phyloP scores from a whole-genome alignment of 441 rosid species.

The Lepidium campestre region DNA sequence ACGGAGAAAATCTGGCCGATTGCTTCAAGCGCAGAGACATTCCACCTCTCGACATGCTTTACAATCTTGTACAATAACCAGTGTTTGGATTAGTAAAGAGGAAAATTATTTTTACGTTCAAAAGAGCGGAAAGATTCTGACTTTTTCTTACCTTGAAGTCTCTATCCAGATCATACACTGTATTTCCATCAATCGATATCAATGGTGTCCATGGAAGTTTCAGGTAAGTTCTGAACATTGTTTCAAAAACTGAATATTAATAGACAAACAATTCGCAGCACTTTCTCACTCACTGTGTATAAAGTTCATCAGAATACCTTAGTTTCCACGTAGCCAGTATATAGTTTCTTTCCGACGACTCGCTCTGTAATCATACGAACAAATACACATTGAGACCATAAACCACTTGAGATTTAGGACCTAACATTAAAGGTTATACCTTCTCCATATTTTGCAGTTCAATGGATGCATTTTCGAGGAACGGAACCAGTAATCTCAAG shows the following conservation, averaged over 20 bases:
- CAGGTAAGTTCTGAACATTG: conserved; percentile 58
- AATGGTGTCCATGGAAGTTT: conserved; percentile 83
- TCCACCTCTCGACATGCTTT: conserved; percentile 81
- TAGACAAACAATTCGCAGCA: background rate
- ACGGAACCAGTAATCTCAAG: conserved; percentile 75
- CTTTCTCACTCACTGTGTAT: background rate
- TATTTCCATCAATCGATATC: conserved; percentile 63
- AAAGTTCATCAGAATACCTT: conserved; percentile 41
- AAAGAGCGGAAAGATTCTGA: background rate
- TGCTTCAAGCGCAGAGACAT: conserved; percentile 70
- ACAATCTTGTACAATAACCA: conserved; percentile 36
- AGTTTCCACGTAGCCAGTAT: conserved; percentile 69
- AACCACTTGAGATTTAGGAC: background rate
- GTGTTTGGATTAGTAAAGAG: background rate
- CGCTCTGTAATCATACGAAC: conserved; percentile 40
- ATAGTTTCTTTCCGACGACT: conserved; percentile 34
- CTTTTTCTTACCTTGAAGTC: conserved; percentile 41
- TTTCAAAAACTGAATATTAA: background rate
- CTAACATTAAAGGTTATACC: conserved; percentile 33
- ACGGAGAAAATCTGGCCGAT: conserved; percentile 64
- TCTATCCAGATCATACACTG: conserved; percentile 55
- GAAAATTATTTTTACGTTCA: background rate
- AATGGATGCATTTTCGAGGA: conserved; percentile 71
- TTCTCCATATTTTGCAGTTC: conserved; percentile 53
- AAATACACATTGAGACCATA: background rate